A percentile compares a stretch with the other conserved stretches of the same genome.
Evolutionary conservation across 1,284 basidiomycete genomes (phyloP).

Genomic region (Ganoderma meredithae): DNA sequence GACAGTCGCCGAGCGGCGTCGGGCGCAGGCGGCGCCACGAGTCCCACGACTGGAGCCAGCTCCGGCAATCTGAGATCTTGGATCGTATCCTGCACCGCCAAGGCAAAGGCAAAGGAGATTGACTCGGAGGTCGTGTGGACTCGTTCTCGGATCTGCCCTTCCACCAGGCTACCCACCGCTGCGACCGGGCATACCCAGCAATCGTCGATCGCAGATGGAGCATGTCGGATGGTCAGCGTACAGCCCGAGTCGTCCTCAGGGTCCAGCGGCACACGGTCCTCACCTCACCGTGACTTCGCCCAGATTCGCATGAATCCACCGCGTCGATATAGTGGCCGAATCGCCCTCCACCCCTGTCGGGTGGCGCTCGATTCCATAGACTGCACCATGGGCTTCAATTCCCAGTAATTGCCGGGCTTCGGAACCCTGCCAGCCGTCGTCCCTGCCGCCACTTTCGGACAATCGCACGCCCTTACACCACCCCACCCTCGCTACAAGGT

Average conservation of each 20-base stretch:
- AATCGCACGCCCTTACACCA: background rate
- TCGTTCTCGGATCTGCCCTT: background rate
- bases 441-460: constrained; percentile 4
- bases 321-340: constrained; percentile 2
- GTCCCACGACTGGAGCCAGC: no score
- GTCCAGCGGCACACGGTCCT: background rate
- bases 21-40: background rate
- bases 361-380: background rate
- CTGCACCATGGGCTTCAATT: background rate
- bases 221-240: background rate
- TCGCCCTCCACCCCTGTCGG: background rate
- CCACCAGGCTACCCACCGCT: background rate
- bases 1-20: background rate
- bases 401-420: background rate
- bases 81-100: background rate
- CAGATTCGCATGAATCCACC: background rate
- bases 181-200: background rate
- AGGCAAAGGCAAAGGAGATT: background rate
- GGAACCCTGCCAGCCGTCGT: background rate
- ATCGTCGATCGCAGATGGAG: background rate
- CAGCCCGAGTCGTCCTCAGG: background rate
- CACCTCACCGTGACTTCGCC: background rate
- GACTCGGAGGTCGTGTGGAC: background rate
- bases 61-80: background rate
- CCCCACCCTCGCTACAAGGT: background rate